A percentile compares a stretch with the other conserved stretches of the same genome.
These are phyloP conservation scores for Cladobotryum protrusum DNA, from an alignment of 2,329 filamentous ascomycete species.

Conservation along the genomic window DNA sequence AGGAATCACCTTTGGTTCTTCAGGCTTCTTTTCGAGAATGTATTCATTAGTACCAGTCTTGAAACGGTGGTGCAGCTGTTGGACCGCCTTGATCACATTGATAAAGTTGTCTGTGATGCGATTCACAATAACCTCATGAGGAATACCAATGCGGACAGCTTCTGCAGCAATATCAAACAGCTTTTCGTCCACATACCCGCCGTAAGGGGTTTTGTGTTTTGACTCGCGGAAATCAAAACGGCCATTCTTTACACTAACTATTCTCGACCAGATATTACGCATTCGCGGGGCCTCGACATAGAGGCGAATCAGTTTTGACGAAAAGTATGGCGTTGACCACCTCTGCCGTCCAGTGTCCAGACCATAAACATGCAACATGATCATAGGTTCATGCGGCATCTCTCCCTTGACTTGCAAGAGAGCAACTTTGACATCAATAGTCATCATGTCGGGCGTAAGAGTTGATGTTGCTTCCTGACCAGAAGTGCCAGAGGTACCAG, in stretches of 20 bases:
- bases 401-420: constrained; percentile 83
- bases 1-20: constrained; percentile 79
- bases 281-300: constrained; percentile 85
- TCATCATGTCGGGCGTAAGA: constrained; percentile 58
- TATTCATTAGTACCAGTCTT: constrained; percentile 83
- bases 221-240: constrained; percentile 75
- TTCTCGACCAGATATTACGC: constrained; percentile 74
- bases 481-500: constrained; percentile 22
- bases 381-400: constrained; percentile 80
- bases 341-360: constrained; percentile 78
- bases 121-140: constrained; percentile 85
- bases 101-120: constrained; percentile 89
- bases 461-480: constrained; percentile 29
- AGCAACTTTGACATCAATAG: constrained; percentile 73
- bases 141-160: constrained; percentile 79
- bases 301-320: constrained; percentile 71
- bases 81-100: constrained; percentile 78
- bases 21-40: constrained; percentile 76
- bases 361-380: constrained; percentile 85
- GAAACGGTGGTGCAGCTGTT: constrained; percentile 92
- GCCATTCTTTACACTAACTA: constrained; percentile 76
- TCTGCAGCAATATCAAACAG: constrained; percentile 81
- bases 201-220: constrained; percentile 57
- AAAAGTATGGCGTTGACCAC: constrained; percentile 78
- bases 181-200: constrained; percentile 62